Conservation (phyloP, 441 rosid genomes). For the Pelargonium australe region DNA sequence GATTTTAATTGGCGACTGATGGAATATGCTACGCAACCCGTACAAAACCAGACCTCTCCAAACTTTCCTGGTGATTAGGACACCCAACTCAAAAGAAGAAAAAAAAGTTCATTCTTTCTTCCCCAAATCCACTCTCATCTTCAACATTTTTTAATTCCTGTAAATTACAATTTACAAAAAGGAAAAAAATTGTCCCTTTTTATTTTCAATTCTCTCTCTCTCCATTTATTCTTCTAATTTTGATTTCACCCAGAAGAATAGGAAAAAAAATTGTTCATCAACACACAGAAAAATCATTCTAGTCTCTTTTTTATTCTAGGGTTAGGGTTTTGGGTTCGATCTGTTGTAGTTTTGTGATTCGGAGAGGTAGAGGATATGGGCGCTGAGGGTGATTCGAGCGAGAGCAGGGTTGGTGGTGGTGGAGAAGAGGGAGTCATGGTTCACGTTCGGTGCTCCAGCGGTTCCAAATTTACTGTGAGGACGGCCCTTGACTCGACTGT, state of each 20-base stretch:
- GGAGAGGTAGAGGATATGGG: conserved; percentile 26
- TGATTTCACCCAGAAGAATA: background rate
- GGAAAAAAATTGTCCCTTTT: no score
- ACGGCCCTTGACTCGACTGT: conserved; percentile 49
- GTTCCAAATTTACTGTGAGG: conserved; percentile 45
- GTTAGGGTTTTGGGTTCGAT: conserved; percentile 1
- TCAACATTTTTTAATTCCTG: no score
- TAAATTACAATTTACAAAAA: no score
- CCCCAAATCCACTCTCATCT: no score
- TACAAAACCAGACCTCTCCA: background rate
- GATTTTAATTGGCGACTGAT: background rate
- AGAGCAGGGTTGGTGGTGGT: conserved; percentile 25
- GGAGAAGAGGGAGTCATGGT: conserved; percentile 33
- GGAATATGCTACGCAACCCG: background rate
- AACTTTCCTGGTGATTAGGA: background rate
- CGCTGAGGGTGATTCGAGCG: conserved; percentile 50
- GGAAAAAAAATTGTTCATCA: background rate
- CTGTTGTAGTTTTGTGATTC: conserved; percentile 1
- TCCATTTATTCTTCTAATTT: background rate
- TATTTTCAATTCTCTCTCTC: no score
- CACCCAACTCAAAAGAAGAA: background rate
- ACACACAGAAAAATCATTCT: background rate
- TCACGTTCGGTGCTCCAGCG: conserved; percentile 55
- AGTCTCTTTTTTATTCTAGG: conserved; percentile 1
- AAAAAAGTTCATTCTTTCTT: no score